Conservation (phyloP, 2,329 filamentous ascomycete genomes). For the Diaporthe ampelina region DNA sequence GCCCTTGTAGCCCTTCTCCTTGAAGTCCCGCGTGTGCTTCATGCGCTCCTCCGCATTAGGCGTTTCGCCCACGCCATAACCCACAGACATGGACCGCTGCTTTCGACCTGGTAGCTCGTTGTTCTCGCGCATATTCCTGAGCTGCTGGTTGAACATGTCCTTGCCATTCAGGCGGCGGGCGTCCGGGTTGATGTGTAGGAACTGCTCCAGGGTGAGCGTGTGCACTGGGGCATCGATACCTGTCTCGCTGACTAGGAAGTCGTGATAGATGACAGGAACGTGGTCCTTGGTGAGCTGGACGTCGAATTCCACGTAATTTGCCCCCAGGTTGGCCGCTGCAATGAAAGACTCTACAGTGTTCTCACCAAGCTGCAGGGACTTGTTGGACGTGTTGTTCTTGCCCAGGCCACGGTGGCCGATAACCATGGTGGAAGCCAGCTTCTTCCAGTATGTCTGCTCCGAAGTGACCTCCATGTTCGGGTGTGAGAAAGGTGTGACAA, state of each 20-base stretch:
- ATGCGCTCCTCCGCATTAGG: conserved; percentile 80
- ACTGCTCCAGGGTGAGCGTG: conserved; percentile 94
- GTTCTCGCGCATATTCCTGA: conserved; percentile 49
- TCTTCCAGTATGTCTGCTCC: conserved; percentile 96
- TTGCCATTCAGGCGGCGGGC: conserved; percentile 61
- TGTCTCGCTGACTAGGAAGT: conserved; percentile 97
- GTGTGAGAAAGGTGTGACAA: conserved; percentile 95
- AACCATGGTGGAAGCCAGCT: conserved; percentile 87
- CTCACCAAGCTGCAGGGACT: conserved; percentile 93
- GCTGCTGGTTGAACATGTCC: conserved; percentile 49
- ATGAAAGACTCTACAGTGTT: conserved; percentile 98
- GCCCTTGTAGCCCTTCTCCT: conserved; percentile 93
- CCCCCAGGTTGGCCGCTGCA: conserved; percentile 92
- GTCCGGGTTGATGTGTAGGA: conserved; percentile 84
- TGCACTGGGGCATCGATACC: conserved; percentile 98
- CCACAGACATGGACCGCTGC: conserved; percentile 69
- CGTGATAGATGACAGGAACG: conserved; percentile 98
- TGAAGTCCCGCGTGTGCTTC: conserved; percentile 97
- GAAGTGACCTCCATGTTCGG: conserved; percentile 94
- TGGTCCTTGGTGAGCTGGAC: conserved; percentile 99
- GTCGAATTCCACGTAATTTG: conserved; percentile 82
- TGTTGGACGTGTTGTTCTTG: conserved; percentile 88
- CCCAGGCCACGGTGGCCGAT: conserved; percentile 82
- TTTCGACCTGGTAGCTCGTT: conserved; percentile 49
- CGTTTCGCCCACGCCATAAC: conserved; percentile 57